These are phyloP conservation scores for Heimioporus sp. DNA, from an alignment of 768 basidiomycete genomes.

Conservation along the genomic window DNA sequence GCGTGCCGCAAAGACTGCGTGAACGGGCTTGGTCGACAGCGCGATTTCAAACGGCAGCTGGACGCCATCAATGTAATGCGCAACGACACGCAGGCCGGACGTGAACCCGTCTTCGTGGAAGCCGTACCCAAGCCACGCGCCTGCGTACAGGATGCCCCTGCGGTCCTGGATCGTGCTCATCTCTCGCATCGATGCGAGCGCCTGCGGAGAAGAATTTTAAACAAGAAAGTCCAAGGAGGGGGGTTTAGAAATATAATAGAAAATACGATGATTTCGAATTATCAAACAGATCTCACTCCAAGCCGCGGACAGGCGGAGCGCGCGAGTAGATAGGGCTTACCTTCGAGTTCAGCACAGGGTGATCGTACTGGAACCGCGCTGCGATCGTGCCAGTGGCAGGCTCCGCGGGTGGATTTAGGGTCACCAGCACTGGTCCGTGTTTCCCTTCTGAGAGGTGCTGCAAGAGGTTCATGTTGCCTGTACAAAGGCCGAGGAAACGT, in stretches of 20 bases:
- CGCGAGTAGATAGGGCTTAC: conserved; percentile 27
- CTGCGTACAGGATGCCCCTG: conserved; percentile 60
- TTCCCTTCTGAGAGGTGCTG: conserved; percentile 69
- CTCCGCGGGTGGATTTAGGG: conserved; percentile 64
- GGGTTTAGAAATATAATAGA: no score
- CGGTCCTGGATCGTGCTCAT: conserved; percentile 60
- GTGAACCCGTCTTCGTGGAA: conserved; percentile 83
- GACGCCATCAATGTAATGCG: conserved; percentile 26
- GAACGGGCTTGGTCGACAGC: conserved; percentile 33
- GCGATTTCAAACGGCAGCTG: conserved; percentile 43
- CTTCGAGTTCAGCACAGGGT: conserved; percentile 60
- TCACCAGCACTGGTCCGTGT: conserved; percentile 65
- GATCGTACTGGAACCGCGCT: conserved; percentile 61
- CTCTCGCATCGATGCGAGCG: conserved; percentile 51
- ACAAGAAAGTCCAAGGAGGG: no score
- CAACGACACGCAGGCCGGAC: conserved; percentile 38
- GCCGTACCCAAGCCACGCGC: conserved; percentile 74
- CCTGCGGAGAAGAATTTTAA: conserved; percentile 28
- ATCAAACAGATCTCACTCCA: neutral
- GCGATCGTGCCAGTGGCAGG: conserved; percentile 44
- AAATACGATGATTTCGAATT: neutral
- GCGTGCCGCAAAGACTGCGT: conserved; percentile 21
- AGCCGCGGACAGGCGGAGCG: neutral
- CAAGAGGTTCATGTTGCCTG: conserved; percentile 76
- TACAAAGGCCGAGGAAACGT: neutral